A percentile compares a stretch with the other conserved stretches of the same genome.
phyloP scores from a whole-genome alignment of 1,284 basidiomycete species.

The Coniferiporia weirii region DNA sequence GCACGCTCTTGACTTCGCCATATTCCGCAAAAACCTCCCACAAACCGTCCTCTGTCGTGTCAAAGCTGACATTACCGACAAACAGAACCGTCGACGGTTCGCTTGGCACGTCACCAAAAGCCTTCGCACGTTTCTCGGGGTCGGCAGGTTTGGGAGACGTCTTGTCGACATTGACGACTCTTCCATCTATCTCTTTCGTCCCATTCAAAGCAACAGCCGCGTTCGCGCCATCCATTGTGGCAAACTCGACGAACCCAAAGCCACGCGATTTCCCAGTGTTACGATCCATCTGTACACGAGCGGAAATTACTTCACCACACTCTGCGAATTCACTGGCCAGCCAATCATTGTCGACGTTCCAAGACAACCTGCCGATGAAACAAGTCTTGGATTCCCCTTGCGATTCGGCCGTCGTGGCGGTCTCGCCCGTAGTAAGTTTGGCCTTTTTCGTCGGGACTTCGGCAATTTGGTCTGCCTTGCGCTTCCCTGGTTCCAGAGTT shows the following conservation, averaged over 20 bases:
- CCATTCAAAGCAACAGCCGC: slow-evolving; percentile 76
- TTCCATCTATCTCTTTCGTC: slow-evolving; percentile 87
- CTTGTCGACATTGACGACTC: slow-evolving; percentile 83
- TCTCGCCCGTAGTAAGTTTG: slow-evolving; percentile 61
- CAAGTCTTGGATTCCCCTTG: slow-evolving; percentile 65
- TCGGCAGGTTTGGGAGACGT: slow-evolving; percentile 54
- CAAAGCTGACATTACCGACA: slow-evolving; percentile 87
- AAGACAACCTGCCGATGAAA: slow-evolving; percentile 92
- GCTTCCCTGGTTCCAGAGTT: slow-evolving; percentile 53
- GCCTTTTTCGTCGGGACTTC: slow-evolving; percentile 74
- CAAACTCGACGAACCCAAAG: slow-evolving; percentile 95
- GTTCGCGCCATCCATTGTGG: slow-evolving; percentile 66
- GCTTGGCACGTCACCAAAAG: slow-evolving; percentile 70
- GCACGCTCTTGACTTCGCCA: slow-evolving; percentile 85
- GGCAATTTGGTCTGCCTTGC: slow-evolving; percentile 74
- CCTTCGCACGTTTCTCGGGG: slow-evolving; percentile 69
- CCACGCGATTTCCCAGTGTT: slow-evolving; percentile 84
- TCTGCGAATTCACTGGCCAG: slow-evolving; percentile 86
- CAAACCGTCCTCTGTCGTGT: slow-evolving; percentile 76
- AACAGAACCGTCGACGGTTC: slow-evolving; percentile 79
- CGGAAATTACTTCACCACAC: slow-evolving; percentile 85
- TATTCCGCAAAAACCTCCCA: slow-evolving; percentile 93
- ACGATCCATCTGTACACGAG: slow-evolving; percentile 89
- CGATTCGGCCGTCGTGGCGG: slow-evolving; percentile 39
- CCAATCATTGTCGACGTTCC: slow-evolving; percentile 98